Conservation (phyloP, 208 protist species). For the Spironucleus salmonicida region DNA sequence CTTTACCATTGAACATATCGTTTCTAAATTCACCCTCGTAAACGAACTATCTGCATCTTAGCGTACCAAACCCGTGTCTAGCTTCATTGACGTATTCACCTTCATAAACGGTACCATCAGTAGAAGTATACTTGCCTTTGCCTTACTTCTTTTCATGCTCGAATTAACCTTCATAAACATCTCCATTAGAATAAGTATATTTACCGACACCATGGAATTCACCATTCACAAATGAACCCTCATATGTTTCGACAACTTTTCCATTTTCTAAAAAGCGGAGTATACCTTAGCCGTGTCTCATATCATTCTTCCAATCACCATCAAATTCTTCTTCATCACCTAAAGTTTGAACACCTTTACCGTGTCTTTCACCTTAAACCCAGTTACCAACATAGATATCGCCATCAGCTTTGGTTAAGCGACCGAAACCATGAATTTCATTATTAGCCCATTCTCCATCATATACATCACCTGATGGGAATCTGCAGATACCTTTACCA, state of each 20-base stretch:
- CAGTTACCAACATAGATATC: constrained; percentile 33
- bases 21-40: constrained; percentile 37
- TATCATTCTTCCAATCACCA: constrained; percentile 36
- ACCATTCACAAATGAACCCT: constrained; percentile 31
- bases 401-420: constrained; percentile 27
- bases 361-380: constrained; percentile 11
- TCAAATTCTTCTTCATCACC: constrained; percentile 26
- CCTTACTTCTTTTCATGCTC: constrained; percentile 20
- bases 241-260: too few relatives aligned
- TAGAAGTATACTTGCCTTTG: constrained; percentile 24
- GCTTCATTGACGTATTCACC: constrained; percentile 34
- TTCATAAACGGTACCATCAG: constrained; percentile 29
- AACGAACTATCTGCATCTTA: neutral
- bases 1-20: constrained; percentile 25
- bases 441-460: constrained; percentile 36
- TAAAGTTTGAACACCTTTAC: constrained; percentile 30
- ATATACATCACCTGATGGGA: constrained; percentile 27
- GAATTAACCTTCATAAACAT: constrained; percentile 19
- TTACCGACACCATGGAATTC: constrained; percentile 31
- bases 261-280: too few relatives aligned
- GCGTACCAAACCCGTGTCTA: constrained; percentile 26
- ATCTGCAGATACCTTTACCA: constrained; percentile 30
- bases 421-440: constrained; percentile 31
- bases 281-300: constrained; percentile 24
- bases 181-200: constrained; percentile 30